These are phyloP conservation scores for Kwoniella bestiolae DNA, from an alignment of 768 basidiomycete genomes.

Conservation along the genomic window DNA sequence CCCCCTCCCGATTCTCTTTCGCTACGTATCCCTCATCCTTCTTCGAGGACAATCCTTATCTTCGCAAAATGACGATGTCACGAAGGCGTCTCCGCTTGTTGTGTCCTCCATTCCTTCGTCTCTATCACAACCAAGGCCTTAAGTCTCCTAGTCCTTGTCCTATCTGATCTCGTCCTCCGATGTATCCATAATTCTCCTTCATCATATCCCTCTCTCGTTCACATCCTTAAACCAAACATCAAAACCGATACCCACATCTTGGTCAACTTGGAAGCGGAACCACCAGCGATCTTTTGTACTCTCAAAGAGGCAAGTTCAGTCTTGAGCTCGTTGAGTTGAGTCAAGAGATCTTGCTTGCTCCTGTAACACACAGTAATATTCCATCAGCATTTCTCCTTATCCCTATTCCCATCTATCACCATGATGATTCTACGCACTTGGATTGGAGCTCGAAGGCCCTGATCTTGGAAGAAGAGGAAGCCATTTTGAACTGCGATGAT, in stretches of 20 bases:
- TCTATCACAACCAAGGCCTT: not conserved
- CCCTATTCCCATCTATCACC: not conserved
- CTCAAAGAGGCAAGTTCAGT: slow-evolving; percentile 88
- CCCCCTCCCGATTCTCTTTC: not conserved
- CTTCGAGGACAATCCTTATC: too few species aligned
- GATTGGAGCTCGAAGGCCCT: slow-evolving; percentile 58
- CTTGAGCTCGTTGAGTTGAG: slow-evolving; percentile 93
- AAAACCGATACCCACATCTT: slow-evolving; percentile 76
- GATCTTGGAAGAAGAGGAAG: slow-evolving; percentile 55
- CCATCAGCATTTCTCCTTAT: slow-evolving; percentile 10
- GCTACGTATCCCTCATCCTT: not conserved
- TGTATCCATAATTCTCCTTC: not conserved
- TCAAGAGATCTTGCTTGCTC: slow-evolving; percentile 94
- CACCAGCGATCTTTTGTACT: slow-evolving; percentile 97
- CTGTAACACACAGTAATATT: slow-evolving; percentile 49
- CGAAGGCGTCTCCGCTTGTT: too few species aligned
- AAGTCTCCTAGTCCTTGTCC: not conserved
- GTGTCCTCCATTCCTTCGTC: not conserved
- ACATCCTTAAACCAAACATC: not conserved
- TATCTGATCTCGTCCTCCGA: not conserved
- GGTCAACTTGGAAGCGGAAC: slow-evolving; percentile 91
- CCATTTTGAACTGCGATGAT: slow-evolving; percentile 38
- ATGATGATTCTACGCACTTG: slow-evolving; percentile 45
- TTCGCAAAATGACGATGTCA: too few species aligned
- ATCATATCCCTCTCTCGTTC: not conserved